A percentile compares a stretch with the other conserved stretches of the same genome.
Conservation (phyloP, 345 rosid species). For the Eutrema heterophyllum region DNA sequence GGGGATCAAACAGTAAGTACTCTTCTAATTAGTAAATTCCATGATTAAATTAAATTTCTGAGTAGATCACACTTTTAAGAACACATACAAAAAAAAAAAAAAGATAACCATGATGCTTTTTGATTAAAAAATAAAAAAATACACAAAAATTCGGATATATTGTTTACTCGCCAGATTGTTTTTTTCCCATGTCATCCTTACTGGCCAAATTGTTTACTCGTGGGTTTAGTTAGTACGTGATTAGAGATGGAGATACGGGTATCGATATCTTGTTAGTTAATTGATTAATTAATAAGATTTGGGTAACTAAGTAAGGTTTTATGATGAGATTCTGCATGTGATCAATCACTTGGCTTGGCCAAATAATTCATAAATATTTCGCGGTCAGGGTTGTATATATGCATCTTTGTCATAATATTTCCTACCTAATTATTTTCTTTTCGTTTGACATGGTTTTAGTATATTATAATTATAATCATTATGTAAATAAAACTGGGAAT, state of each 20-base stretch:
- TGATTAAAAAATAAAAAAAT: background rate
- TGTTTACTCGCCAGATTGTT: background rate
- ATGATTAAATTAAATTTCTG: no score
- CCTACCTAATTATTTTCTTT: background rate
- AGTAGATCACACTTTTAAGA: no score
- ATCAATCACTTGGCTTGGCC: background rate
- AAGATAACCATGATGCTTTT: background rate
- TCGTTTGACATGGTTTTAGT: background rate
- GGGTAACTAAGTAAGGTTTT: slow-evolving; percentile 9
- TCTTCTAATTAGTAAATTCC: background rate
- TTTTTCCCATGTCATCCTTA: background rate
- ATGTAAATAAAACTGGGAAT: background rate
- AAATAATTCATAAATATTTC: background rate
- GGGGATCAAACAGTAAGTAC: background rate
- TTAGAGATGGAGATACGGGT: slow-evolving; percentile 19
- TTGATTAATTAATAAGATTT: slow-evolving; percentile 22
- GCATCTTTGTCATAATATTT: slow-evolving; percentile 3
- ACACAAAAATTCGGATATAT: background rate
- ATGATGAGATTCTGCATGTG: slow-evolving; percentile 31
- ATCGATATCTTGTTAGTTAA: slow-evolving; percentile 28
- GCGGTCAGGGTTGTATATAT: background rate
- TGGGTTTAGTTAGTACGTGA: slow-evolving; percentile 22
- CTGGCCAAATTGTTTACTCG: slow-evolving; percentile 8
- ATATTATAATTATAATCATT: background rate
- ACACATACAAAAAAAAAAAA: no score